Evolutionary conservation across 2,329 filamentous ascomycete species (phyloP).

Genomic region (Dothideomycetidae sp.): DNA sequence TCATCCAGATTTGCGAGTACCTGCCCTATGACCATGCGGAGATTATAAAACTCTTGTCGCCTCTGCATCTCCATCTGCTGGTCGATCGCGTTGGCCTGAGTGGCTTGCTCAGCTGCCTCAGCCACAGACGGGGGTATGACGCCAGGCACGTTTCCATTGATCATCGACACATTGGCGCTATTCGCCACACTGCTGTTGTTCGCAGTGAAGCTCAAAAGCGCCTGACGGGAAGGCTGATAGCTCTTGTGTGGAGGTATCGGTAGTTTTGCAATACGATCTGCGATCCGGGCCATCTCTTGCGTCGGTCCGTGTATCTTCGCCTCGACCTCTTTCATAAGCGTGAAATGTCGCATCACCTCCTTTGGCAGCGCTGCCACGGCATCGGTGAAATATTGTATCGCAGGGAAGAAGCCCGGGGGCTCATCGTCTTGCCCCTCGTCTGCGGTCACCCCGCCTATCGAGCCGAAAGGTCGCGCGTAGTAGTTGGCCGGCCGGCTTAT

Average conservation of each 20-base stretch:
- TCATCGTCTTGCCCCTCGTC: slow-evolving; percentile 16
- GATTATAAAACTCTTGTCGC: slow-evolving; percentile 62
- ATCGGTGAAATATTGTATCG: slow-evolving; percentile 68
- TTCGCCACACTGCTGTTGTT: slow-evolving; percentile 25
- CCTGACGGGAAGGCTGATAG: slow-evolving; percentile 15
- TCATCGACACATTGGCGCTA: slow-evolving; percentile 25
- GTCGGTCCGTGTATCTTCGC: slow-evolving; percentile 88
- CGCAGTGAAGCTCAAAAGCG: slow-evolving; percentile 24
- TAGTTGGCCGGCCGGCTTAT: slow-evolving; percentile 35
- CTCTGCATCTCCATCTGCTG: slow-evolving; percentile 45
- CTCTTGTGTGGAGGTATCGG: slow-evolving; percentile 28
- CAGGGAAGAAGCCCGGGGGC: slow-evolving; percentile 45
- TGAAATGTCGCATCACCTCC: slow-evolving; percentile 91
- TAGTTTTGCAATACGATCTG: slow-evolving; percentile 44
- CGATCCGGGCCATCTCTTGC: slow-evolving; percentile 62
- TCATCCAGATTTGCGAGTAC: slow-evolving; percentile 88
- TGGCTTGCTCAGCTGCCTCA: slow-evolving; percentile 6
- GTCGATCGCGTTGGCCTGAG: slow-evolving; percentile 12
- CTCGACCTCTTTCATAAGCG: slow-evolving; percentile 91
- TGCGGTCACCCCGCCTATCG: slow-evolving; percentile 21
- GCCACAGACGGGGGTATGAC: slow-evolving; percentile 10
- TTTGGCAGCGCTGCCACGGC: slow-evolving; percentile 83
- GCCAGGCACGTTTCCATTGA: slow-evolving; percentile 21
- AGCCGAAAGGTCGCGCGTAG: slow-evolving; percentile 35
- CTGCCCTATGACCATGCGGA: slow-evolving; percentile 64